A percentile compares a stretch with the other conserved stretches of the same genome.
phyloP scores from a whole-genome alignment of 495 filamentous ascomycete species.

The Talaromyces nanjingensis region DNA sequence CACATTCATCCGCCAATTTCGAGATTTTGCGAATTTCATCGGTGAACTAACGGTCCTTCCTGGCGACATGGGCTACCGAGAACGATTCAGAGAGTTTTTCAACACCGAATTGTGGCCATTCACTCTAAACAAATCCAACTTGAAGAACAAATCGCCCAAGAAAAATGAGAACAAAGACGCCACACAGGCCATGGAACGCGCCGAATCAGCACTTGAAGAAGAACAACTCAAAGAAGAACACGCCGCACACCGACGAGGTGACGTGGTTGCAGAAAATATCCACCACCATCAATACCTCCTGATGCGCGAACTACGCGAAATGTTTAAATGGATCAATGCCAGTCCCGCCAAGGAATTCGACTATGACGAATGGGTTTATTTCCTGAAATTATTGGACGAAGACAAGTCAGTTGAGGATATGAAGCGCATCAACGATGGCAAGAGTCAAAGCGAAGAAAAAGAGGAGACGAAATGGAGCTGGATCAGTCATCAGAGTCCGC shows the following conservation, averaged over 20 bases:
- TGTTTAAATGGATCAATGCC: slow-evolving; percentile 56
- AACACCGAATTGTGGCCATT: slow-evolving; percentile 1
- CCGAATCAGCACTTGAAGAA: slow-evolving; percentile 14
- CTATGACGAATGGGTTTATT: slow-evolving; percentile 79
- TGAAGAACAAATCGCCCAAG: slow-evolving; percentile 8
- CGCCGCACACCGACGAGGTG: slow-evolving; percentile 33
- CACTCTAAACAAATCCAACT: slow-evolving; percentile 6
- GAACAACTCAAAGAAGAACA: slow-evolving; percentile 34
- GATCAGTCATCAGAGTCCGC: slow-evolving; percentile 63
- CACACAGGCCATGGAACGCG: slow-evolving; percentile 1
- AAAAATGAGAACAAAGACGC: slow-evolving; percentile 6
- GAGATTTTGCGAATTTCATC: slow-evolving; percentile 61
- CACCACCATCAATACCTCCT: slow-evolving; percentile 62
- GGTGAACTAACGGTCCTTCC: slow-evolving; percentile 73
- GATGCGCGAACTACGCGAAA: slow-evolving; percentile 58
- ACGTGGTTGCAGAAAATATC: slow-evolving; percentile 33
- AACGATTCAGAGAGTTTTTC: slow-evolving; percentile 16
- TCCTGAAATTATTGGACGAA: slow-evolving; percentile 66
- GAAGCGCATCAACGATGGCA: slow-evolving; percentile 16
- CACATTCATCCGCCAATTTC: slow-evolving; percentile 58
- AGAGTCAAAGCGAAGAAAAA: slow-evolving; percentile 18
- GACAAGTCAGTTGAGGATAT: slow-evolving; percentile 40
- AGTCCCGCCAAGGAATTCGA: slow-evolving; percentile 60
- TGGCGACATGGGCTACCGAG: slow-evolving; percentile 39
- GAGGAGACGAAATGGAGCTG: slow-evolving; percentile 58